These are phyloP conservation scores for Tuber umbilicatum DNA, from an alignment of 495 filamentous ascomycete species.

Conservation along the genomic window DNA sequence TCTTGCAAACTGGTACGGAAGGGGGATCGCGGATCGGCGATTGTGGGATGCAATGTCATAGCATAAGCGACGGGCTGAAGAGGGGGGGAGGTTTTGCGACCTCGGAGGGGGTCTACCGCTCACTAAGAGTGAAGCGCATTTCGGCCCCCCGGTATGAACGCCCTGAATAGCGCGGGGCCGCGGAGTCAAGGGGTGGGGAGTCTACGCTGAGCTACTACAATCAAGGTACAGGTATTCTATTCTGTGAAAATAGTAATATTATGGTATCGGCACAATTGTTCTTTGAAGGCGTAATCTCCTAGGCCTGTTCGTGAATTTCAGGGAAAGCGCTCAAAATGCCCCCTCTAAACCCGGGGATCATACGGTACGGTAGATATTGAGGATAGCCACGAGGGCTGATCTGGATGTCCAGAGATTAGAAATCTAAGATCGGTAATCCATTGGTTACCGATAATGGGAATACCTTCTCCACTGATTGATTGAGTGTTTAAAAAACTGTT, in stretches of 20 bases:
- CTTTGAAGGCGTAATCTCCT: neutral
- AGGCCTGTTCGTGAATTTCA: neutral
- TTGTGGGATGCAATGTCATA: neutral
- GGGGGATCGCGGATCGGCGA: neutral
- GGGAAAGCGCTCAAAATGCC: too few relatives aligned
- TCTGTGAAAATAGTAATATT: neutral
- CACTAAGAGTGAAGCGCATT: too few relatives aligned
- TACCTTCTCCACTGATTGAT: too few relatives aligned
- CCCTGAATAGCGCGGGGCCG: neutral
- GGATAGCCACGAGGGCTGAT: too few relatives aligned
- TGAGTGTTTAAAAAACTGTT: too few relatives aligned
- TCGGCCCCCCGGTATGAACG: too few relatives aligned
- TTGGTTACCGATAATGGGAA: too few relatives aligned
- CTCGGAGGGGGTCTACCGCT: too few relatives aligned
- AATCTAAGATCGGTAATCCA: too few relatives aligned
- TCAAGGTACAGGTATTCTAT: neutral
- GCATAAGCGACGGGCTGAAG: neutral
- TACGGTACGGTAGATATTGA: too few relatives aligned
- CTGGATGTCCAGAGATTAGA: too few relatives aligned
- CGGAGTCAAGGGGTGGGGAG: neutral
- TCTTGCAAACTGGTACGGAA: neutral
- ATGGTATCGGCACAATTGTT: neutral
- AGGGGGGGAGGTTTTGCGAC: neutral
- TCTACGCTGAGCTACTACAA: neutral
- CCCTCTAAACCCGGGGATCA: too few relatives aligned